Percentiles rank a stretch among this genome's conserved stretches.
Evolutionary conservation across 495 filamentous ascomycete genomes (phyloP).

Genomic region (Aspergillus asperescens): DNA sequence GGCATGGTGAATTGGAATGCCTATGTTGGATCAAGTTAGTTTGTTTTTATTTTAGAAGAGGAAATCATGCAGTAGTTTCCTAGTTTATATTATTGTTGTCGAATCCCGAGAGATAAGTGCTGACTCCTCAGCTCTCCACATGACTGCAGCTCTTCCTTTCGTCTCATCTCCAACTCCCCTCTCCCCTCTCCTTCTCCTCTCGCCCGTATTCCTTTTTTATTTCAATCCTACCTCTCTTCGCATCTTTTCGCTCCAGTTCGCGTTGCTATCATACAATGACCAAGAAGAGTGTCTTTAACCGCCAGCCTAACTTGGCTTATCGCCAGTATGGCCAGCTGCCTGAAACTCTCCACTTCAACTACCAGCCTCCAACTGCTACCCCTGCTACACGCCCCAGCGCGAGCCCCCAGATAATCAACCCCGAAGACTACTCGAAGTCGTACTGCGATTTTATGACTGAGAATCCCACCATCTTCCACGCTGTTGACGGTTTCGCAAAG

Average conservation of each 20-base stretch:
- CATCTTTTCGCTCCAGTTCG: background rate
- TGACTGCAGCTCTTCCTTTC: background rate
- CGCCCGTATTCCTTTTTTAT: background rate
- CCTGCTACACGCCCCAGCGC: background rate
- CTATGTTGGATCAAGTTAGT: slow-evolving; percentile 34
- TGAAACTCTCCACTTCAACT: slow-evolving; percentile 12
- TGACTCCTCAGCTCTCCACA: slow-evolving; percentile 2
- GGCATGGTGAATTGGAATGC: slow-evolving; percentile 51
- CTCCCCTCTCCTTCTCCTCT: slow-evolving; percentile 1
- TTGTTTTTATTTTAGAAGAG: background rate
- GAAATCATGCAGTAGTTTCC: background rate
- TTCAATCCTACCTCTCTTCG: background rate
- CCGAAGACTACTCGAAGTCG: slow-evolving; percentile 68
- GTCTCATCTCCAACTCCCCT: slow-evolving; percentile 7
- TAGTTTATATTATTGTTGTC: background rate
- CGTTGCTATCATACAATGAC: slow-evolving; percentile 15
- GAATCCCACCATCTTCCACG: slow-evolving; percentile 91
- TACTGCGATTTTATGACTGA: slow-evolving; percentile 83
- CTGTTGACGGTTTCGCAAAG: slow-evolving; percentile 67
- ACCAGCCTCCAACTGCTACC: background rate
- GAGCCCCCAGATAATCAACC: slow-evolving; percentile 18
- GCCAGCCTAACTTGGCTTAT: slow-evolving; percentile 23
- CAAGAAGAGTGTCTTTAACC: slow-evolving; percentile 14
- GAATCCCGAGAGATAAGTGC: too few relatives aligned
- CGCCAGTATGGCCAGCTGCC: slow-evolving; percentile 18